Evolutionary conservation across 2,329 filamentous ascomycete species (phyloP).

Genomic region (Chaetomium olivaceum): DNA sequence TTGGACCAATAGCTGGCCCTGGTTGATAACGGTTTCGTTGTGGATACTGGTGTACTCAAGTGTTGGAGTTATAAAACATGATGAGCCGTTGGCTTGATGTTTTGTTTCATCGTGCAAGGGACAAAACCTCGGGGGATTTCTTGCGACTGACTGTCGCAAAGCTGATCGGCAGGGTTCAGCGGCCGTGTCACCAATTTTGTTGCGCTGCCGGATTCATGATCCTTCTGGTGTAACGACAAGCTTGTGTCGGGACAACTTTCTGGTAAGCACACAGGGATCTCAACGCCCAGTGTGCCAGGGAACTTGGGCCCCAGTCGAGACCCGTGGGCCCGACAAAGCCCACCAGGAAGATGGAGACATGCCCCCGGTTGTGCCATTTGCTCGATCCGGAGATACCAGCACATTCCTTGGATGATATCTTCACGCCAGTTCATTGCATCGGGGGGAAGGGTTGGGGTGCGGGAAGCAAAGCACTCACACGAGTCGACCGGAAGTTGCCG

Average conservation of each 20-base stretch:
- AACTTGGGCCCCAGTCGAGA: neutral
- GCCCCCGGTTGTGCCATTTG: neutral
- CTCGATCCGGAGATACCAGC: neutral
- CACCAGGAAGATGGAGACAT: neutral
- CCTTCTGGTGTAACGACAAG: neutral
- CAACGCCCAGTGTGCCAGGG: neutral
- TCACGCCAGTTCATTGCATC: neutral
- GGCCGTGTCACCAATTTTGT: conserved; percentile 1
- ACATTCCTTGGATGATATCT: neutral
- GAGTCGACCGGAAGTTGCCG: neutral
- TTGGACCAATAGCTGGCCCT: neutral
- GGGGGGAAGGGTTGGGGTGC: too few relatives aligned
- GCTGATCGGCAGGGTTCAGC: conserved; percentile 4
- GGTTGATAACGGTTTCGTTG: neutral
- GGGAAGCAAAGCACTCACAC: neutral
- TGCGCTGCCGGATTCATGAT: conserved; percentile 3
- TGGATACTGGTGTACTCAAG: neutral
- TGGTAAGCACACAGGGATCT: neutral
- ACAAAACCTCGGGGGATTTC: neutral
- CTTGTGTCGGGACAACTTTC: conserved; percentile 2
- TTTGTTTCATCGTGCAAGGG: neutral
- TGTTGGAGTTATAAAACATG: neutral
- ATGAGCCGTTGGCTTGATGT: neutral
- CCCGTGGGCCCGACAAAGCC: neutral
- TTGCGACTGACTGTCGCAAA: neutral